Evolutionary conservation across 2,329 filamentous ascomycete genomes (phyloP).

Genomic region (Paracoccidioides brasiliensis): DNA sequence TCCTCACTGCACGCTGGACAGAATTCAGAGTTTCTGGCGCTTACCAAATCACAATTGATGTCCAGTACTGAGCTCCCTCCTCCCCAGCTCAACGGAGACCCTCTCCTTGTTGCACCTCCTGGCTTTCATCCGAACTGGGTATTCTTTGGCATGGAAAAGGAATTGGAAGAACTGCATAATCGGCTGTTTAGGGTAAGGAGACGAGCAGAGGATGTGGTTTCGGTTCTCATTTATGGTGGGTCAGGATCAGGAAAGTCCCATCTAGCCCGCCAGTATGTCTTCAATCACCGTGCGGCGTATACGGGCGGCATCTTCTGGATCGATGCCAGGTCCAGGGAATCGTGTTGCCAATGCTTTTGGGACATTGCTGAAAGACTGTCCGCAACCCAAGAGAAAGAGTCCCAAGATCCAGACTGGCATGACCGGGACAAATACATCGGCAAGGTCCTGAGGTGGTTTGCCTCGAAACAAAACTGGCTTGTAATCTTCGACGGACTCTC

Average conservation of each 20-base stretch:
- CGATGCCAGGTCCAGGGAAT: slow-evolving; percentile 46
- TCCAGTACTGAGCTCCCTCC: slow-evolving; percentile 16
- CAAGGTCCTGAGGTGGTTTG: slow-evolving; percentile 49
- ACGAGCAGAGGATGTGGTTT: slow-evolving; percentile 45
- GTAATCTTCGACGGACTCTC: slow-evolving; percentile 54
- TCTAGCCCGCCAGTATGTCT: slow-evolving; percentile 54
- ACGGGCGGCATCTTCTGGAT: slow-evolving; percentile 59
- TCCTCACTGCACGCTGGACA: neutral
- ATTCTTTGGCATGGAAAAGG: slow-evolving; percentile 48
- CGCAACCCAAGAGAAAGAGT: slow-evolving; percentile 32
- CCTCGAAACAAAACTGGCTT: slow-evolving; percentile 50
- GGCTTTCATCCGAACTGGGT: slow-evolving; percentile 50
- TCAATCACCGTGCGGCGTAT: slow-evolving; percentile 45
- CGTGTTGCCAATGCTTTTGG: slow-evolving; percentile 51
- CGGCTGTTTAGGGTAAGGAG: slow-evolving; percentile 48
- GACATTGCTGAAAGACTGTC: slow-evolving; percentile 49
- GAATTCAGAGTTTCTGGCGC: slow-evolving; percentile 14
- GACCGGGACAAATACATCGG: slow-evolving; percentile 40
- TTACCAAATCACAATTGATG: slow-evolving; percentile 16
- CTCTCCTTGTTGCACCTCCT: slow-evolving; percentile 37
- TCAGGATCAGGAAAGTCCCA: slow-evolving; percentile 58
- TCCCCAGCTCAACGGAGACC: slow-evolving; percentile 13
- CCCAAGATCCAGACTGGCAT: slow-evolving; percentile 24
- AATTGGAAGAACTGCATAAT: slow-evolving; percentile 46
- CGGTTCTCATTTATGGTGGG: slow-evolving; percentile 51